These are phyloP conservation scores for Fennellomyces sp. DNA, from an alignment of 371 early-diverging fungal genomes.

Conservation along the genomic window DNA sequence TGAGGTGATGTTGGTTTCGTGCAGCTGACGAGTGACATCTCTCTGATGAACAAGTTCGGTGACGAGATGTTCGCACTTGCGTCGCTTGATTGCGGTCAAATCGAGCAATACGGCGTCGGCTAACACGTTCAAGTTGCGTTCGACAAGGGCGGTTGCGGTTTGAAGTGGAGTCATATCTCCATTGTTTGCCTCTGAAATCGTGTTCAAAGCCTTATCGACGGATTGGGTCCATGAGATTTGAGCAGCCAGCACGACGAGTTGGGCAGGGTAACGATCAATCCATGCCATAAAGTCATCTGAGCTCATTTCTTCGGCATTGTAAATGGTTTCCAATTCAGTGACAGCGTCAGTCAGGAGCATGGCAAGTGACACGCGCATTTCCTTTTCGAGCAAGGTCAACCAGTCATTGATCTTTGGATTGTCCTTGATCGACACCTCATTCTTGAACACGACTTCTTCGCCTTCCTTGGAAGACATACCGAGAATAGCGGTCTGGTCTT, in stretches of 20 bases:
- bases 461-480: constrained; percentile 95
- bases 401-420: constrained; percentile 96
- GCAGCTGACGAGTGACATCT: constrained; percentile 86
- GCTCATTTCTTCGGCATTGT: constrained; percentile 65
- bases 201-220: constrained; percentile 77
- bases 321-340: constrained; percentile 65
- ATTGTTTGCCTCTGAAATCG: constrained; percentile 41
- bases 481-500: constrained; percentile 71
- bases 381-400: constrained; percentile 92
- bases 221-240: constrained; percentile 92
- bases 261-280: constrained; percentile 92
- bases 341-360: constrained; percentile 75
- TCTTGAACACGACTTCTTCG: constrained; percentile 85
- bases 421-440: constrained; percentile 79
- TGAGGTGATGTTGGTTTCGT: constrained; percentile 54
- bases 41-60: constrained; percentile 99
- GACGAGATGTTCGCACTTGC: constrained; percentile 96
- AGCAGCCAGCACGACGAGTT: constrained; percentile 89
- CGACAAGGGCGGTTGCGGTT: constrained; percentile 63
- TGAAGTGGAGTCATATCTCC: constrained; percentile 52
- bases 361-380: constrained; percentile 90
- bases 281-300: constrained; percentile 73
- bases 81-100: constrained; percentile 79
- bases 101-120: constrained; percentile 94
- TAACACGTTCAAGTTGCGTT: constrained; percentile 80